Percentiles rank a stretch among this genome's conserved stretches.
Conservation (phyloP, 371 early-diverging fungal genomes). For the Rhizopus stolonifer region DNA sequence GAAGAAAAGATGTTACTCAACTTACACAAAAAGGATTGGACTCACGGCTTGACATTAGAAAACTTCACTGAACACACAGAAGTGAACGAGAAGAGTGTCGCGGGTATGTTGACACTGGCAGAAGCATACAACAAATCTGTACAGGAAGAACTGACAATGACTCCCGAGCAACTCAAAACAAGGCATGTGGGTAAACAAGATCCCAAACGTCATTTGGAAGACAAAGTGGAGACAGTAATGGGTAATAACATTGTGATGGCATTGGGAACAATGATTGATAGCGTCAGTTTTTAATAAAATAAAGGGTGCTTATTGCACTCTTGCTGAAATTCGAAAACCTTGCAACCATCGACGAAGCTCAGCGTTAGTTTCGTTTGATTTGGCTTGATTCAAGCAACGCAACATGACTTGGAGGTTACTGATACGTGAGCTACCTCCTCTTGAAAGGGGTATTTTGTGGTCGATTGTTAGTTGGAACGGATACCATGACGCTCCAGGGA, state of each 20-base stretch:
- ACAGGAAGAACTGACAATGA: conserved; percentile 91
- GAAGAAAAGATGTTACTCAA: conserved; percentile 99
- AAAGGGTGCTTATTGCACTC: no score
- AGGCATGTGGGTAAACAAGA: conserved; percentile 98
- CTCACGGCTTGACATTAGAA: conserved; percentile 88
- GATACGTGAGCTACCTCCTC: no score
- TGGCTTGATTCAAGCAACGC: no score
- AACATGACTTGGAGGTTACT: no score
- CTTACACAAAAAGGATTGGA: conserved; percentile 99
- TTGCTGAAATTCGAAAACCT: no score
- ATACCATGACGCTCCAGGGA: no score
- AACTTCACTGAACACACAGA: conserved; percentile 82
- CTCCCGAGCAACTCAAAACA: conserved; percentile 90
- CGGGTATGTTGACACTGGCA: conserved; percentile 81
- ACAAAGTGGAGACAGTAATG: conserved; percentile 88
- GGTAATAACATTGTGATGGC: conserved; percentile 94
- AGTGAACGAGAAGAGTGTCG: conserved; percentile 81
- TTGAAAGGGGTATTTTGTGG: no score
- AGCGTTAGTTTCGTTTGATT: no score
- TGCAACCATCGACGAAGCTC: no score
- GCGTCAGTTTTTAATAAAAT: conserved; percentile 69
- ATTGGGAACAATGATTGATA: conserved; percentile 90
- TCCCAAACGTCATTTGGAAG: conserved; percentile 96
- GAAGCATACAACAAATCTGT: conserved; percentile 96
- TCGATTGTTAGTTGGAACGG: no score